A percentile compares a stretch with the other conserved stretches of the same genome.
Conservation (phyloP, 108 stramenopile genomes). For the Cyclotella sp. region DNA sequence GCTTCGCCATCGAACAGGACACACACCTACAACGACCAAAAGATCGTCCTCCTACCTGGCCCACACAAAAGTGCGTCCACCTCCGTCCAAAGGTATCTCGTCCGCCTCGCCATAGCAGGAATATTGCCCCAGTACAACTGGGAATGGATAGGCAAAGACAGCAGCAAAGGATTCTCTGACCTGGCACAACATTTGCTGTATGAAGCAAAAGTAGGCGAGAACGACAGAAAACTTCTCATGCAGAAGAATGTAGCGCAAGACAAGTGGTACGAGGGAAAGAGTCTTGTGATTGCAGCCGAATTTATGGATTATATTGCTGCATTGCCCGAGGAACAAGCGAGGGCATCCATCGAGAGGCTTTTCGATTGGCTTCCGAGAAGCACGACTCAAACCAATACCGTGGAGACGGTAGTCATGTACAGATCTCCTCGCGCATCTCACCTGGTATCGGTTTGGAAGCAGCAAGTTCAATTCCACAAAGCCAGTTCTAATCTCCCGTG, state of each 20-base stretch:
- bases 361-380: background rate
- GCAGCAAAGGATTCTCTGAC: background rate
- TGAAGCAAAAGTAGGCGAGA: background rate
- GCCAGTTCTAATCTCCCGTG: background rate
- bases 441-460: conserved; percentile 1
- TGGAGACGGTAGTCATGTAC: background rate
- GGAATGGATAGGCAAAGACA: background rate
- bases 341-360: background rate
- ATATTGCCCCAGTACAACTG: background rate
- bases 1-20: background rate
- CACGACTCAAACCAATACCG: background rate
- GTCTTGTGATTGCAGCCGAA: conserved; percentile 1
- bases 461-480: background rate
- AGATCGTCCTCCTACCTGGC: background rate
- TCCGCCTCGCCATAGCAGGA: background rate
- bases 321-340: conserved; percentile 1
- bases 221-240: background rate
- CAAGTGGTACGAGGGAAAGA: background rate
- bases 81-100: background rate
- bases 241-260: background rate
- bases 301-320: conserved; percentile 11
- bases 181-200: background rate
- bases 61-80: conserved; percentile 2
- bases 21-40: background rate
- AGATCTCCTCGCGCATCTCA: background rate